Percentiles rank a stretch among this genome's conserved stretches.
These are phyloP conservation scores for Zygnema cylindricum DNA, from an alignment of 139 green algal genomes.

Conservation along the genomic window DNA sequence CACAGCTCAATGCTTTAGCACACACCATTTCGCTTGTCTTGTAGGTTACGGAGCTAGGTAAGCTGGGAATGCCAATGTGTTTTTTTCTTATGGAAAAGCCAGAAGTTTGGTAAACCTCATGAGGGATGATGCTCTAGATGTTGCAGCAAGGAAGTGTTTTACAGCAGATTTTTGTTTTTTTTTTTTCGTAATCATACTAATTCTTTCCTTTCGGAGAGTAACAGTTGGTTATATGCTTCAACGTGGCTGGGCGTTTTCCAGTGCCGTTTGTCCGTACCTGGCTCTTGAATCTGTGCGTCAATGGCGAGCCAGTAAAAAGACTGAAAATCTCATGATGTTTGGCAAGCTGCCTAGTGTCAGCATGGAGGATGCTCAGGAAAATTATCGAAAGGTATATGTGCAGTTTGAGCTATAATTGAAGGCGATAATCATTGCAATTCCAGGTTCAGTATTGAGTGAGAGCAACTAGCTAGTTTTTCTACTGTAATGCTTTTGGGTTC, in stretches of 20 bases:
- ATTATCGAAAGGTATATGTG: conserved; percentile 63
- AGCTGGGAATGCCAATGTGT: too few species aligned
- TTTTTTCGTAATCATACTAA: not conserved
- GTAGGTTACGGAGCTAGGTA: conserved; percentile 91
- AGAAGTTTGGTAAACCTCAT: too few species aligned
- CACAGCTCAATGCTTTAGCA: conserved; percentile 86
- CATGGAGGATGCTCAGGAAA: conserved; percentile 76
- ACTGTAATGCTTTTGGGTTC: not conserved
- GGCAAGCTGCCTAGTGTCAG: conserved; percentile 87
- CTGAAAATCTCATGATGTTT: conserved; percentile 84
- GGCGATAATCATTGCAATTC: not conserved
- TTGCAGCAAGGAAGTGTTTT: too few species aligned
- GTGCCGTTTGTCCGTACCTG: conserved; percentile 96
- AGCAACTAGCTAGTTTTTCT: not conserved
- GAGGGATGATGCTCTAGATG: too few species aligned
- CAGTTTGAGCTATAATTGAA: not conserved
- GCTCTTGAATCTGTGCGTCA: conserved; percentile 93
- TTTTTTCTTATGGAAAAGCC: too few species aligned
- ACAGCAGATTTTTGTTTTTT: too few species aligned
- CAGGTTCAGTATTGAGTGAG: not conserved
- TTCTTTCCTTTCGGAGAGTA: too few species aligned
- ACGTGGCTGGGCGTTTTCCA: too few species aligned
- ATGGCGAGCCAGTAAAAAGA: conserved; percentile 81
- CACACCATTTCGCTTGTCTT: conserved; percentile 89
- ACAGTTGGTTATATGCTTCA: too few species aligned